A percentile compares a stretch with the other conserved stretches of the same genome.
Evolutionary conservation across 768 basidiomycete species (phyloP).

Genomic region (Boletus rubroflammeus): DNA sequence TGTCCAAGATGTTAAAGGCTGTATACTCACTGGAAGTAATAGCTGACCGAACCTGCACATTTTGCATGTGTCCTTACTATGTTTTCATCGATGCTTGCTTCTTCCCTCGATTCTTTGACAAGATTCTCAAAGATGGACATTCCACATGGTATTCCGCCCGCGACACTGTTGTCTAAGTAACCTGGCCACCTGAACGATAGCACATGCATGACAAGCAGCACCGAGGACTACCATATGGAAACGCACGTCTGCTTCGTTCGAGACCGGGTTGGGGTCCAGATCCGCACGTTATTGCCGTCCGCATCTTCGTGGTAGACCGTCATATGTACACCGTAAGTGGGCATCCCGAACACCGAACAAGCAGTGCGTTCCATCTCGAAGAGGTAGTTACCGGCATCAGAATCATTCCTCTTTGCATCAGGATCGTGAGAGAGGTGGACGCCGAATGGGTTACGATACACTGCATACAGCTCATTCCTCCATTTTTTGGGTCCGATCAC

Average conservation of each 20-base stretch:
- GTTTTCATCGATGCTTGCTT: conserved; percentile 75
- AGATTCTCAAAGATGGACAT: conserved; percentile 68
- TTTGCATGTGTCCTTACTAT: conserved; percentile 58
- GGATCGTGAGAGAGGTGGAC: conserved; percentile 35
- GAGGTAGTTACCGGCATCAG: conserved; percentile 53
- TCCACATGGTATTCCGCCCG: conserved; percentile 87
- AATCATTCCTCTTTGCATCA: conserved; percentile 30
- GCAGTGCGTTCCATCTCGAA: conserved; percentile 91
- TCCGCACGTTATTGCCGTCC: conserved; percentile 38
- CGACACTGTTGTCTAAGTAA: conserved; percentile 84
- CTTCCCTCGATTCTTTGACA: conserved; percentile 91
- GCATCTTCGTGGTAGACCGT: conserved; percentile 53
- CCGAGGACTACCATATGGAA: not conserved
- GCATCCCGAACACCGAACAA: conserved; percentile 82
- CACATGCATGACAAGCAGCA: not conserved
- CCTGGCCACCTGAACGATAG: conserved; percentile 65
- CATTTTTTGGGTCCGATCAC: conserved; percentile 76
- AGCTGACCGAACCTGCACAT: conserved; percentile 69
- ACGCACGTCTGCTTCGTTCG: conserved; percentile 86
- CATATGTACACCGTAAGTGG: conserved; percentile 93
- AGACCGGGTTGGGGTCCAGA: conserved; percentile 89
- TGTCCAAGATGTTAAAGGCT: not conserved
- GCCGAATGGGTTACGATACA: conserved; percentile 70
- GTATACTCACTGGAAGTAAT: conserved; percentile 63
- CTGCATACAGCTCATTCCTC: conserved; percentile 80